Evolutionary conservation across 306 rosid species (phyloP).

Genomic region (Trifolium fragiferum): DNA sequence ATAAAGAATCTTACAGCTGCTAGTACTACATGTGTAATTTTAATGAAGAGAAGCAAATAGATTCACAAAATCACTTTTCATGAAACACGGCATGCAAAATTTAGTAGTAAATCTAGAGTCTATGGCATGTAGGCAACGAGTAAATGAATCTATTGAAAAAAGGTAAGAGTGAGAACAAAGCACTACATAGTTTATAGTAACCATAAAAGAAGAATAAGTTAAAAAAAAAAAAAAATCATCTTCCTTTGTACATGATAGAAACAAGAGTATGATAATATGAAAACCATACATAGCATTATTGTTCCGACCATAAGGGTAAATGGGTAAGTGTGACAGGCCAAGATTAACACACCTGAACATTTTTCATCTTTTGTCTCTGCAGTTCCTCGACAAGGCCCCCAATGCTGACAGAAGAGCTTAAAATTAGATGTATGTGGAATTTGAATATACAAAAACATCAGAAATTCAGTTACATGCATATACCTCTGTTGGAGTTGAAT

Average conservation of each 20-base stretch:
- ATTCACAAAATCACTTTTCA: constrained; percentile 6
- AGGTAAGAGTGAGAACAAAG: background rate
- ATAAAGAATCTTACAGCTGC: background rate
- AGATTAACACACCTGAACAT: constrained; percentile 66
- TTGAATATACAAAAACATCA: constrained; percentile 15
- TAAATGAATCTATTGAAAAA: constrained; percentile 14
- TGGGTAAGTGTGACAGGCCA: background rate
- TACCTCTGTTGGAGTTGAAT: constrained; percentile 84
- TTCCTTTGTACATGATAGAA: background rate
- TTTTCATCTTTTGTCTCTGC: constrained; percentile 84
- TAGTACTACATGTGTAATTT: background rate
- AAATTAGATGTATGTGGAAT: constrained; percentile 36
- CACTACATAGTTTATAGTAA: background rate
- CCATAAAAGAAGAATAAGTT: background rate
- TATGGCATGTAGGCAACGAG: background rate
- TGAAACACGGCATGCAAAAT: background rate
- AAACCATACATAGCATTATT: constrained; percentile 12
- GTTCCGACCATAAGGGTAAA: background rate
- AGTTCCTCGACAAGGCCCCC: constrained; percentile 73
- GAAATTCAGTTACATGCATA: constrained; percentile 38
- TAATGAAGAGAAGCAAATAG: constrained; percentile 6
- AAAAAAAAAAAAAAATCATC: background rate
- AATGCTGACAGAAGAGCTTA: constrained; percentile 58
- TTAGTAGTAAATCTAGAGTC: constrained; percentile 21
- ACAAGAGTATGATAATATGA: constrained; percentile 7